A percentile compares a stretch with the other conserved stretches of the same genome.
Evolutionary conservation across 805 yeast genomes (phyloP).

Genomic region (Lachancea waltii): DNA sequence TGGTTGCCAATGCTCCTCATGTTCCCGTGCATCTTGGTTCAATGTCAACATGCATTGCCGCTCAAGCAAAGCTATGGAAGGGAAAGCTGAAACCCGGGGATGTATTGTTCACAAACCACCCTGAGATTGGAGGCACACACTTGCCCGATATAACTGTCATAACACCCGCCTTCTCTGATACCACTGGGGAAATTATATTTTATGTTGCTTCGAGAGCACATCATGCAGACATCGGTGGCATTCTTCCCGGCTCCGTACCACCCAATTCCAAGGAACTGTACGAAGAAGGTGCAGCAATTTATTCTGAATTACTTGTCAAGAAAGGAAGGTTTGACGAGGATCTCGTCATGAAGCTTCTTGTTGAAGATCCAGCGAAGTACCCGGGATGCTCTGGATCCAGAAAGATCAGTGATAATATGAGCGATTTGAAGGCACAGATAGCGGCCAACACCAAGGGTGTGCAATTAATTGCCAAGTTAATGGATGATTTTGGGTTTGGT

Average conservation of each 20-base stretch:
- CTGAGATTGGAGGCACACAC: conserved; percentile 81
- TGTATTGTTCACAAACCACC: conserved; percentile 72
- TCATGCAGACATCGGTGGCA: conserved; percentile 94
- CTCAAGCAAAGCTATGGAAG: conserved; percentile 60
- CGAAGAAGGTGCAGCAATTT: conserved; percentile 89
- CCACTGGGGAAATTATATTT: conserved; percentile 51
- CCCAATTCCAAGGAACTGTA: conserved; percentile 78
- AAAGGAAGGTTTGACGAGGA: conserved; percentile 72
- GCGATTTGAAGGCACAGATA: conserved; percentile 78
- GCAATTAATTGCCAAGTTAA: conserved; percentile 50
- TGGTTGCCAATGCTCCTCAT: conserved; percentile 85
- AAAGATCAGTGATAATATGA: conserved; percentile 72
- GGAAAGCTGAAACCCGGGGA: conserved; percentile 65
- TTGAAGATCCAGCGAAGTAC: conserved; percentile 67
- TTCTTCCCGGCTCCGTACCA: conserved; percentile 91
- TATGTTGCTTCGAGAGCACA: conserved; percentile 94
- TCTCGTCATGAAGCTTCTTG: conserved; percentile 52
- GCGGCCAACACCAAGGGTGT: conserved; percentile 89
- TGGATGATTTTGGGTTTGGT: conserved; percentile 53
- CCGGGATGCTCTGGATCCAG: conserved; percentile 91
- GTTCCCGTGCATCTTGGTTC: conserved; percentile 84
- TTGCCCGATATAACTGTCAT: conserved; percentile 88
- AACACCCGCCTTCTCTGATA: conserved; percentile 74
- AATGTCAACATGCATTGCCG: conserved; percentile 72
- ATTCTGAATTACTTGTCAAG: conserved; percentile 65